phyloP scores from a whole-genome alignment of 306 rosid species.

The Vigna unguiculata region DNA sequence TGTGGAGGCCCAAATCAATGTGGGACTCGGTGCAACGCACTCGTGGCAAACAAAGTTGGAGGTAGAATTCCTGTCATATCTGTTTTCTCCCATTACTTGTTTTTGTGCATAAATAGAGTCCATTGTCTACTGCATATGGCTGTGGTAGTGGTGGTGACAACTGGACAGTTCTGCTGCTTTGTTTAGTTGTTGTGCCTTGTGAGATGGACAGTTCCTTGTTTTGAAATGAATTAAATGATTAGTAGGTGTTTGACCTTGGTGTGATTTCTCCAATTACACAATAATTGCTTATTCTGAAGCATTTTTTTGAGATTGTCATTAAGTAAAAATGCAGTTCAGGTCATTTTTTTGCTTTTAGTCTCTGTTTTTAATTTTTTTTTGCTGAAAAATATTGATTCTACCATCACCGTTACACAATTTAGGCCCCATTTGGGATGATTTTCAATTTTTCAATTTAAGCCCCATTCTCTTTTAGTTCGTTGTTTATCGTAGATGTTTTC shows the following conservation, averaged over 20 bases:
- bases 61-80: conserved; percentile 54
- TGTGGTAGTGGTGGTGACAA: conserved; percentile 12
- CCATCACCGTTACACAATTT: not conserved
- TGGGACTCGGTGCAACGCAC: conserved; percentile 89
- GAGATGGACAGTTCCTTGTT: conserved; percentile 7
- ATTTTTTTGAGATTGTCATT: conserved; percentile 1
- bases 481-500: not conserved
- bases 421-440: not conserved
- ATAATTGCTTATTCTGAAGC: conserved; percentile 21
- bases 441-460: not conserved
- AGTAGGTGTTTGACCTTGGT: not conserved
- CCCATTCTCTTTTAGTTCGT: too few relatives aligned
- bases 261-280: conserved; percentile 30
- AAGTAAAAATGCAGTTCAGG: conserved; percentile 22
- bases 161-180: conserved; percentile 17
- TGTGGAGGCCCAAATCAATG: conserved; percentile 88
- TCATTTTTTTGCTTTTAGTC: conserved; percentile 31
- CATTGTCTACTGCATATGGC: conserved; percentile 6
- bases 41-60: conserved; percentile 64
- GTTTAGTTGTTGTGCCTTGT: conserved; percentile 19
- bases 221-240: conserved; percentile 14
- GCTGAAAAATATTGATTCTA: conserved; percentile 25
- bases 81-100: conserved; percentile 33
- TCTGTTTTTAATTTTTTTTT: conserved; percentile 35
- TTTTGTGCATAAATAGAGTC: conserved; percentile 8